These are phyloP conservation scores for Capsicum baccatum DNA, from an alignment of 257 asterid species.

Conservation along the genomic window DNA sequence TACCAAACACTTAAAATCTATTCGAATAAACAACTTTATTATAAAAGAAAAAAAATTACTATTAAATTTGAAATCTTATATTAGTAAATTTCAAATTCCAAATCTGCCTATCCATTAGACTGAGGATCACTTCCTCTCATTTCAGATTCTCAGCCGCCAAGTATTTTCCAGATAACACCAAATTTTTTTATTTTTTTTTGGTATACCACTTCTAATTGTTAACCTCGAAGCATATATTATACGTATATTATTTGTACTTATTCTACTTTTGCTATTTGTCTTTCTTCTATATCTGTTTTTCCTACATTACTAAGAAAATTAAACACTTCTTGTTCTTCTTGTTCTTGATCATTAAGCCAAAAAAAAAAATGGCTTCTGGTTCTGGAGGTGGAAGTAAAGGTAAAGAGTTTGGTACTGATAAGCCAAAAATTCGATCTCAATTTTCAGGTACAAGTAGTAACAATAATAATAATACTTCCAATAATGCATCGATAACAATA, in stretches of 20 bases:
- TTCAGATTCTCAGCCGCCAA: background rate
- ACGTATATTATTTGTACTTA: background rate
- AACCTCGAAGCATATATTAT: background rate
- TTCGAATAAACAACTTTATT: background rate
- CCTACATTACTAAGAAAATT: background rate
- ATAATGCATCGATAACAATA: constrained; percentile 45
- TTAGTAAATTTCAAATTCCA: background rate
- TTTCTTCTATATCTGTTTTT: background rate
- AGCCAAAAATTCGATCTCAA: constrained; percentile 35
- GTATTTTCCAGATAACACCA: background rate
- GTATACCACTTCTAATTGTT: background rate
- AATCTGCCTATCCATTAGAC: background rate
- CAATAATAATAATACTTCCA: constrained; percentile 33
- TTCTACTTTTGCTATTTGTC: background rate
- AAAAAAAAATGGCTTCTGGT: background rate
- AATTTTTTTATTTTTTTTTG: background rate
- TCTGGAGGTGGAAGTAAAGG: background rate
- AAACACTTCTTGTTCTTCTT: background rate
- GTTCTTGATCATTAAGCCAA: background rate
- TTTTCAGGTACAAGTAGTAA: constrained; percentile 51
- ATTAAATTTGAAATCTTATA: background rate
- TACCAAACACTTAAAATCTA: background rate
- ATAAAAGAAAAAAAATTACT: background rate
- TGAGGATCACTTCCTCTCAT: background rate
- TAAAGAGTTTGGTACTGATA: background rate